Conservation (phyloP, 2,329 filamentous ascomycete genomes). For the Penicillium thymicola region DNA sequence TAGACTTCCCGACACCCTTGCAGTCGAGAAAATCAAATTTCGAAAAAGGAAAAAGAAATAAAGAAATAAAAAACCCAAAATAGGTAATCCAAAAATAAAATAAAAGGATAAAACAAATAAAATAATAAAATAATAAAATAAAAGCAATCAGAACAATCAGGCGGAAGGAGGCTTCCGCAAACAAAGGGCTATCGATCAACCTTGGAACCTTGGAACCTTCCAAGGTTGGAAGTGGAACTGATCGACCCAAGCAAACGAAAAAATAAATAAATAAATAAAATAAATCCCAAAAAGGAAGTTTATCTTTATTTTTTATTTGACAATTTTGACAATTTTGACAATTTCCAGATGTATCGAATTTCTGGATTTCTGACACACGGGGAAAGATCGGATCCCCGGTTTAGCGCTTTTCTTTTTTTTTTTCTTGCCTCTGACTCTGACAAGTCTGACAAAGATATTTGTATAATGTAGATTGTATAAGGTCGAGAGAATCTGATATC, state of each 20-base stretch:
- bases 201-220: not conserved
- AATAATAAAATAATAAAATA: not conserved
- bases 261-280: conserved; percentile 2
- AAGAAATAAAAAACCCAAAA: not conserved
- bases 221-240: not conserved
- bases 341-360: not conserved
- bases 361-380: not conserved
- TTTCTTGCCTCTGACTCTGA: not conserved
- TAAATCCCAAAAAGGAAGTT: not conserved
- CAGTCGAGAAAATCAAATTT: conserved; percentile 16
- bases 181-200: conserved; percentile 1
- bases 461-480: not conserved
- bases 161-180: conserved; percentile 5
- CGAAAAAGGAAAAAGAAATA: not conserved
- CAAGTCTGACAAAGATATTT: not conserved
- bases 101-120: not conserved
- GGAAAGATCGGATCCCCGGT: conserved; percentile 1
- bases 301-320: not conserved
- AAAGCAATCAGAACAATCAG: conserved; percentile 5
- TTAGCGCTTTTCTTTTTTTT: not conserved
- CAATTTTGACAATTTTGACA: not conserved
- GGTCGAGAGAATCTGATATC: not conserved
- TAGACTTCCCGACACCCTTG: conserved; percentile 27
- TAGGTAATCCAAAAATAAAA: not conserved
- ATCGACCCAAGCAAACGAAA: conserved; percentile 4